Conservation (phyloP, 2,329 filamentous ascomycete genomes). For the Elsinoe batatas region DNA sequence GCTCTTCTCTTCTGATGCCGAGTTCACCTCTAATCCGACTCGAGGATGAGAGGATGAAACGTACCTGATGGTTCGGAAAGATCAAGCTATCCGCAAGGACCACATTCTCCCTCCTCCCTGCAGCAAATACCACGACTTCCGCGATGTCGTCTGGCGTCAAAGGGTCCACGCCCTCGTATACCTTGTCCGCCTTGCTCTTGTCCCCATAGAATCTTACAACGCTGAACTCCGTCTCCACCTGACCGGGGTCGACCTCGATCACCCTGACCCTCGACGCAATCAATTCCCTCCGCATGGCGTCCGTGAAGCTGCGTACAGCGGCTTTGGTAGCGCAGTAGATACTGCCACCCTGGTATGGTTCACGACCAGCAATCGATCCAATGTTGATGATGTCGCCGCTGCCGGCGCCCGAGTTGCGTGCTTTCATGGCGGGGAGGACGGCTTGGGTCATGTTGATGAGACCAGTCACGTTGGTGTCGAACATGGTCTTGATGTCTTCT, state of each 20-base stretch:
- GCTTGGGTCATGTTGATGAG: constrained; percentile 96
- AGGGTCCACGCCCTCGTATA: constrained; percentile 77
- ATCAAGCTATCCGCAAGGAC: constrained; percentile 80
- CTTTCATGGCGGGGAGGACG: constrained; percentile 71
- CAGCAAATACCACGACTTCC: constrained; percentile 79
- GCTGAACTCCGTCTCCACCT: constrained; percentile 91
- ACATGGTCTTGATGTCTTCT: constrained; percentile 79
- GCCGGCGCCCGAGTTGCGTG: constrained; percentile 53
- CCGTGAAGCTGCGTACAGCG: constrained; percentile 75
- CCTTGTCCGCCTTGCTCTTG: constrained; percentile 77
- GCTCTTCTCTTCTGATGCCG: constrained; percentile 7
- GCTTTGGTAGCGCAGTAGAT: constrained; percentile 95
- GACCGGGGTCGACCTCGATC: constrained; percentile 83
- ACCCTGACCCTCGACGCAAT: constrained; percentile 70
- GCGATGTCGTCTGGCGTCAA: constrained; percentile 85
- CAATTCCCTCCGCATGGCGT: constrained; percentile 71
- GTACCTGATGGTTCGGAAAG: constrained; percentile 82
- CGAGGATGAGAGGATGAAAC: constrained; percentile 20
- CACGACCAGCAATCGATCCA: constrained; percentile 81
- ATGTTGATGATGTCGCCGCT: constrained; percentile 92
- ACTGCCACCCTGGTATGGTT: constrained; percentile 72
- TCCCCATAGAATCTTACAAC: constrained; percentile 82
- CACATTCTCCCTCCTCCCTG: constrained; percentile 77
- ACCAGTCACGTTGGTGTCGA: constrained; percentile 85
- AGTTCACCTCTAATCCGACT: constrained; percentile 13